Evolutionary conservation across 805 yeast genomes (phyloP).

Genomic region (Candida sakaeoensis): DNA sequence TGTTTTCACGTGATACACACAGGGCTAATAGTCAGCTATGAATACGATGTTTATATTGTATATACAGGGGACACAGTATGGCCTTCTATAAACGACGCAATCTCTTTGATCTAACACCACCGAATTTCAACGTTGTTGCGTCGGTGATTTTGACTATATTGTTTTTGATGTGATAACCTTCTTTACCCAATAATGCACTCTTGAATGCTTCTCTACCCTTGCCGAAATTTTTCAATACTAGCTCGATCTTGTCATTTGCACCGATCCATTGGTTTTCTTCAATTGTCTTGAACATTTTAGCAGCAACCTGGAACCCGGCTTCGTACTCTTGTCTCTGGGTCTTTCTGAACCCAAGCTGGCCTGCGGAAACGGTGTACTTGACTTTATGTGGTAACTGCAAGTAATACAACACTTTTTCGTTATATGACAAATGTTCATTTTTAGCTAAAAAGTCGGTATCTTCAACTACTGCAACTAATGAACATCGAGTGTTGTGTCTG

Average conservation of each 20-base stretch:
- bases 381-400: slow-evolving; percentile 77
- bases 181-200: slow-evolving; percentile 83
- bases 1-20: neutral
- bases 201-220: slow-evolving; percentile 86
- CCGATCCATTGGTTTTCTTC: slow-evolving; percentile 56
- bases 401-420: slow-evolving; percentile 73
- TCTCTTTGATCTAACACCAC: slow-evolving; percentile 87
- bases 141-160: slow-evolving; percentile 71
- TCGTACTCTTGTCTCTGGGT: slow-evolving; percentile 90
- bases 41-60: neutral
- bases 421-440: slow-evolving; percentile 53
- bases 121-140: slow-evolving; percentile 78
- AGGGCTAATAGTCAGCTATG: neutral
- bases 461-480: slow-evolving; percentile 68
- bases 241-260: slow-evolving; percentile 58
- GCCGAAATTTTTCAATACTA: slow-evolving; percentile 78
- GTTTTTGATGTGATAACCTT: slow-evolving; percentile 69
- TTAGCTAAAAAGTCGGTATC: slow-evolving; percentile 56
- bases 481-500: slow-evolving; percentile 77
- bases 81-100: slow-evolving; percentile 61
- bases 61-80: slow-evolving; percentile 1
- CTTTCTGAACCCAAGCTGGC: slow-evolving; percentile 84
- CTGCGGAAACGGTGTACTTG: slow-evolving; percentile 67
- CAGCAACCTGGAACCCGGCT: slow-evolving; percentile 82
- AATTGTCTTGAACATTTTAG: slow-evolving; percentile 68